phyloP scores from a whole-genome alignment of 1,284 basidiomycete species.

The Fistulina hepatica region DNA sequence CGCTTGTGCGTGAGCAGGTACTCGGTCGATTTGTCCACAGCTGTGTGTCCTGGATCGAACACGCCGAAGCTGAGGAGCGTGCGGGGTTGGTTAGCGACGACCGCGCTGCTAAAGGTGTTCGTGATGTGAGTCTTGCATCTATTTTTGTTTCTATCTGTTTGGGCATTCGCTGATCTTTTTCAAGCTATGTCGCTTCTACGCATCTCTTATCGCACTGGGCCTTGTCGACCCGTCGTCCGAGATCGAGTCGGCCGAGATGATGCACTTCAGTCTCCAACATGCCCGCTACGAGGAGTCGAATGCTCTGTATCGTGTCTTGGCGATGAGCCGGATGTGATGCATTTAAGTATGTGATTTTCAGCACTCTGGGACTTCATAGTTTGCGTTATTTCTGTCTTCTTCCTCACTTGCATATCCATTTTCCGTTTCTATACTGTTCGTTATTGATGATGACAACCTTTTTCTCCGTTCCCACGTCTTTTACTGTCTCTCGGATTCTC shows the following conservation, averaged over 20 bases:
- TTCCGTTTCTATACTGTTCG: too few species aligned
- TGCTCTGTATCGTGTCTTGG: constrained; percentile 51
- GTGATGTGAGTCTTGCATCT: constrained; percentile 50
- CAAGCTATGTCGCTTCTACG: constrained; percentile 69
- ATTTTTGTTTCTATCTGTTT: constrained; percentile 1
- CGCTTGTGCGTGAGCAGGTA: constrained; percentile 48
- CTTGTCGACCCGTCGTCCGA: constrained; percentile 51
- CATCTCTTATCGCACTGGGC: constrained; percentile 49
- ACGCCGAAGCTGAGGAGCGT: constrained; percentile 49
- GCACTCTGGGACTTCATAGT: not conserved
- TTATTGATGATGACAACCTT: too few species aligned
- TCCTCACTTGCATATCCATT: too few species aligned
- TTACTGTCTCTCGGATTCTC: too few species aligned
- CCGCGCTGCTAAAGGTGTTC: constrained; percentile 54
- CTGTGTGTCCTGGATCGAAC: constrained; percentile 55
- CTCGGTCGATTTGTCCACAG: constrained; percentile 60
- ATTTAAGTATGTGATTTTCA: too few species aligned
- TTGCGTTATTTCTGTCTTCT: too few species aligned
- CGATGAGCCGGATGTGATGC: constrained; percentile 13
- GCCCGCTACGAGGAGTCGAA: constrained; percentile 67
- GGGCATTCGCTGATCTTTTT: not conserved
- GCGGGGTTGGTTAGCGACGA: constrained; percentile 59
- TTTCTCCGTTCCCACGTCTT: too few species aligned
- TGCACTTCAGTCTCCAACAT: constrained; percentile 57
- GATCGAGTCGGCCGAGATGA: constrained; percentile 61